Base-by-base conservation (phyloP, 2,329 filamentous ascomycete species). In the Colletotrichum limetticola region DNA sequence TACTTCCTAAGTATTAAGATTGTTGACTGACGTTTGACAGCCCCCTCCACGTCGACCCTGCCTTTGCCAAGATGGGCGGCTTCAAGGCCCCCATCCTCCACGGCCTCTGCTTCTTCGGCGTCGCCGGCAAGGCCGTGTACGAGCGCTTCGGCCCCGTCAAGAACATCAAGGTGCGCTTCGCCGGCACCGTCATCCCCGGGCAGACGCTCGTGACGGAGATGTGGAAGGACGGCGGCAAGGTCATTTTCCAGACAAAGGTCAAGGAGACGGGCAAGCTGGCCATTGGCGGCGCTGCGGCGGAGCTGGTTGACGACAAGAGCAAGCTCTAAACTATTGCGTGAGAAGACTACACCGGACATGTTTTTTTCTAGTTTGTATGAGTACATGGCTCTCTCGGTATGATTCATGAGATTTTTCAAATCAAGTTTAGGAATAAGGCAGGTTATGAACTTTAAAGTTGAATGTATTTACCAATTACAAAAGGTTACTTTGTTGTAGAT, bases 1-100 rank as follows among this genome's bases (percentile, higher is more conserved):
- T 16, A 32, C 5, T 14, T 30, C 4, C 11, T 32, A 16, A 16
- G 16, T 19, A 3, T 28, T 69, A 71, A 46, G 8, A 32, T 71
- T 58, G 26, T 57, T n/a, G 69, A 53, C n/a, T 16, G 1, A n/a
- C 30, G 1, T 46, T 28, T 19, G 56, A 3, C 56, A 89, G 87
- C 87, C 97, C 97, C 16, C 91, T 99, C 1, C 97, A 99, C 86
- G 93, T 99, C 75, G 97, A 99, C 83, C 97, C 97, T 1, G 90
- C 91, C 62, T 98, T 99, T 84, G 94, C 94, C 85, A 97, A 97
- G 86, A 92, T 97, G 78, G 97, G 96, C 72, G 97, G 97, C 72
- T 99, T 99, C 91, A 93, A 97, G 85, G 91, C 87, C 32, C 97
- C 97, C 14, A 99, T 99, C 81, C 88, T 99, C 66, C 97, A 99